phyloP scores from a whole-genome alignment of 805 yeast species.

The Candida vartiovaarae region DNA sequence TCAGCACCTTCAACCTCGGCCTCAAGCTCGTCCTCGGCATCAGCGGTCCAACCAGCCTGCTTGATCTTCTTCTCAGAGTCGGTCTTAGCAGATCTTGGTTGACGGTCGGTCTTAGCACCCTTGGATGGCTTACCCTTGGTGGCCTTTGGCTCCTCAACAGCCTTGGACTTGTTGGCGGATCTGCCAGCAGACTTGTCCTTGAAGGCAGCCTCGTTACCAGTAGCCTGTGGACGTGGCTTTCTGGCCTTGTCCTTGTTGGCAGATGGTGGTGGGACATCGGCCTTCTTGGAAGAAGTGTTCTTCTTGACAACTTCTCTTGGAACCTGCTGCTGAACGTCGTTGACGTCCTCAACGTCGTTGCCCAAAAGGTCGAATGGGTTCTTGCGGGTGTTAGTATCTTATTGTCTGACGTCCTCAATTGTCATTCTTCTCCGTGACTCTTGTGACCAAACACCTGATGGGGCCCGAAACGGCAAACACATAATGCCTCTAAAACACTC shows the following conservation, averaged over 20 bases:
- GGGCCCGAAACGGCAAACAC: no score
- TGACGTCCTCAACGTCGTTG: conserved; percentile 81
- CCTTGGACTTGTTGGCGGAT: conserved; percentile 41
- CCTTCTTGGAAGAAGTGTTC: conserved; percentile 79
- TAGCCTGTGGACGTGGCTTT: conserved; percentile 58
- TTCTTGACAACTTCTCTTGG: conserved; percentile 78
- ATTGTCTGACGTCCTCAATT: neutral
- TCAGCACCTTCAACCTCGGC: conserved; percentile 55
- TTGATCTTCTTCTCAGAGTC: conserved; percentile 80
- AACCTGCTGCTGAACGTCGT: conserved; percentile 39
- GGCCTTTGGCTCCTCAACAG: conserved; percentile 49
- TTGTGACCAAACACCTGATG: neutral
- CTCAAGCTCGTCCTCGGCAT: conserved; percentile 59
- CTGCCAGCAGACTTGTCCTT: conserved; percentile 69
- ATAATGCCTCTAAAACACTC: no score
- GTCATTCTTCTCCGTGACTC: neutral
- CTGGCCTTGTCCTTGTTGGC: conserved; percentile 77
- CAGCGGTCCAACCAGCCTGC: conserved; percentile 82
- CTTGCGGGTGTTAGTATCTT: conserved; percentile 28
- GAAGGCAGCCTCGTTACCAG: conserved; percentile 88
- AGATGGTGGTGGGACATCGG: conserved; percentile 73
- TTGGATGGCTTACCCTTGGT: conserved; percentile 37
- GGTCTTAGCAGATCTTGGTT: conserved; percentile 72
- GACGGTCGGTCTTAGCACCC: conserved; percentile 65
- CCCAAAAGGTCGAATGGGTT: conserved; percentile 79